Evolutionary conservation across 441 rosid species (phyloP), one percentile per base, ranked within the genome.

Genomic region (Arabidopsis hybrid): DNA sequence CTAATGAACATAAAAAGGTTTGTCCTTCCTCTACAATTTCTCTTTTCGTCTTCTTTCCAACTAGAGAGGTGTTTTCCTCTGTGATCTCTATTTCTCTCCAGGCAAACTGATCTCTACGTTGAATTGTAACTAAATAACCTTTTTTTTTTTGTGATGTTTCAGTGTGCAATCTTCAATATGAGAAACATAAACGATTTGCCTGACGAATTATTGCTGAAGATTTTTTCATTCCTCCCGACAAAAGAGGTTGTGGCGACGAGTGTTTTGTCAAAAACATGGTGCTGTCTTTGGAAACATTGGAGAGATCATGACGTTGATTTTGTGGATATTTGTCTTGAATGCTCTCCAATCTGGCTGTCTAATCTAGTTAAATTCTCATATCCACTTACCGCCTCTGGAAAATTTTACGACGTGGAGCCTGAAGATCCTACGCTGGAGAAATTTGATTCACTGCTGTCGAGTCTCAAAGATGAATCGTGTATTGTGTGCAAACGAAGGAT

Each of bases 221-320:
- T 62, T 29, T 62, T 45, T n/a, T 62, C 67, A 14, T 31, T 29
- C 4, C 39, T 62, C 9, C 26, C 53, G n/a, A 45, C 53, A 29
- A 62, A 62, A 62, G 39, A 62, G 4, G 26, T 36, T 5, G 53
- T 45, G 18, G 39, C 53, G 2, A 29, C 67, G 5, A 43, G 40
- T 45, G 53, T 62, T 8, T 62, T 62, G 53, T 62, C 67, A 43
- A 62, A 62, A 62, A 4, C 5, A 29, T 62, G 39, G 52, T 5
- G 13, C 3, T 26, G 4, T 13, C 21, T 61, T 42, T 40, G 67
- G 67, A 43, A 29, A 8, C 13, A 61, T 7, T 16, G 51, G 51
- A 14, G 21, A 16, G 4, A 14, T 47, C 5, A 11, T 40, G n/a
- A 4, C 11, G 6, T 40, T 12, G 45, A 47, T 4, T 21, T 7